These are phyloP conservation scores for Fusarium irregulare DNA, from an alignment of 2,329 filamentous ascomycete species.

Conservation along the genomic window DNA sequence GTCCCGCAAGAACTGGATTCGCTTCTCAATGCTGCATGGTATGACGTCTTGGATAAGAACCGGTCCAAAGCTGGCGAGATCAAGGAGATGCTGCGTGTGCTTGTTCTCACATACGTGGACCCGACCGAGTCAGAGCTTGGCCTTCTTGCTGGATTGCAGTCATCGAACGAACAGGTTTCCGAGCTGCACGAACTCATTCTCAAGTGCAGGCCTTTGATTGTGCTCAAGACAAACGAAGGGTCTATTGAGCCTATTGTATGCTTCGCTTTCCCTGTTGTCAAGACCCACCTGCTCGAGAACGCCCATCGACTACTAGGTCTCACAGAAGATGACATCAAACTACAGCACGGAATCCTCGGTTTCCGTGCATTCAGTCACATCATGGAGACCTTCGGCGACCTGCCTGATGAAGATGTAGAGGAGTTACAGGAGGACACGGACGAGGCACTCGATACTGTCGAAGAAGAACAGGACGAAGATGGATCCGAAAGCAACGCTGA, in stretches of 20 bases:
- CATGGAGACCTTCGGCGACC: constrained; percentile 47
- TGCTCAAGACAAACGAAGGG: constrained; percentile 22
- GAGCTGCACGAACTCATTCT: constrained; percentile 52
- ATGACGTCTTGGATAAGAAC: constrained; percentile 51
- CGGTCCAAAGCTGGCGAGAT: constrained; percentile 52
- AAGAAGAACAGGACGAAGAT: background rate
- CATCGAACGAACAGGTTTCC: constrained; percentile 47
- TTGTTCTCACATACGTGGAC: constrained; percentile 56
- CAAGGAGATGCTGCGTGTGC: constrained; percentile 56
- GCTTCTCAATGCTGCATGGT: constrained; percentile 54
- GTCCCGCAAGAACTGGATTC: constrained; percentile 54
- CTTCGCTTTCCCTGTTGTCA: constrained; percentile 47
- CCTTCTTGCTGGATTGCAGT: constrained; percentile 52
- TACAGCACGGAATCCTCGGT: constrained; percentile 57
- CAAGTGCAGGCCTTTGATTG: constrained; percentile 54
- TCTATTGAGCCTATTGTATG: constrained; percentile 30
- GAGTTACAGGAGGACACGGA: constrained; percentile 3
- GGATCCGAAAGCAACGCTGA: background rate
- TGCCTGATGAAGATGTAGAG: constrained; percentile 32
- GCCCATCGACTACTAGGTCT: constrained; percentile 49
- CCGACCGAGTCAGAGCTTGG: constrained; percentile 54
- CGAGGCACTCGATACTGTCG: background rate
- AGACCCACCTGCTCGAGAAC: constrained; percentile 55
- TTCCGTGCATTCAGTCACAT: constrained; percentile 54
- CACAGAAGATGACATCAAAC: constrained; percentile 53